Conservation (phyloP, 2,329 filamentous ascomycete genomes). For the Cordyceps fumosorosea region DNA sequence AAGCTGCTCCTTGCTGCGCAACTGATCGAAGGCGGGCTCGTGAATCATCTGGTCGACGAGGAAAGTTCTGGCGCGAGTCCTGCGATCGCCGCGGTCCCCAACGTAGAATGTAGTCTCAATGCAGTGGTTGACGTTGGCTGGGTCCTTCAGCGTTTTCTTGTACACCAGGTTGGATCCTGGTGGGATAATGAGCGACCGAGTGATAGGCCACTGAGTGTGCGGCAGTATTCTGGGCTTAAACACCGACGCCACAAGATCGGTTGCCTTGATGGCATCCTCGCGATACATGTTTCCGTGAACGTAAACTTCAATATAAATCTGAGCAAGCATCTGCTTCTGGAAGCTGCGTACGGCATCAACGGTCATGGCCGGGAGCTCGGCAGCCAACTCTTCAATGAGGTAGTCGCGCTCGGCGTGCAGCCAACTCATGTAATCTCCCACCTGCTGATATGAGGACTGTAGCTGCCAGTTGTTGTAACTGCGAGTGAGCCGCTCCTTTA, state of each 20-base stretch:
- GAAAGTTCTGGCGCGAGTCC: constrained; percentile 66
- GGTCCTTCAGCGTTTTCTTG: constrained; percentile 72
- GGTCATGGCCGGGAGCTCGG: constrained; percentile 69
- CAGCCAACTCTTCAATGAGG: constrained; percentile 71
- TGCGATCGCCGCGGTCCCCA: constrained; percentile 62
- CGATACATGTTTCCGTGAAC: constrained; percentile 92
- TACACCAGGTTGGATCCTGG: constrained; percentile 79
- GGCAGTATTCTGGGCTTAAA: constrained; percentile 70
- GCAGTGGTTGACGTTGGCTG: constrained; percentile 82
- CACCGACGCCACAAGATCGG: constrained; percentile 71
- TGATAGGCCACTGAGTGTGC: constrained; percentile 70
- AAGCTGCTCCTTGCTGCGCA: constrained; percentile 94
- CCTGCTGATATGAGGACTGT: constrained; percentile 82
- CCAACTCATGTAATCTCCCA: constrained; percentile 76
- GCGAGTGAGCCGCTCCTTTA: constrained; percentile 76
- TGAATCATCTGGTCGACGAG: constrained; percentile 86
- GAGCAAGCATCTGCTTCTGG: constrained; percentile 70
- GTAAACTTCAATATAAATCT: constrained; percentile 82
- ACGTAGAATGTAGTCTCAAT: constrained; percentile 72
- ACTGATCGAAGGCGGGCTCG: constrained; percentile 88
- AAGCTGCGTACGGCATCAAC: constrained; percentile 69
- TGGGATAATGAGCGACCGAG: constrained; percentile 70
- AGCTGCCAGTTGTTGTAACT: constrained; percentile 82
- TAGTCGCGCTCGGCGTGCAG: constrained; percentile 71
- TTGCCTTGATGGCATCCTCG: constrained; percentile 82